phyloP scores from a whole-genome alignment of 768 basidiomycete species.

The Collybia nuda region DNA sequence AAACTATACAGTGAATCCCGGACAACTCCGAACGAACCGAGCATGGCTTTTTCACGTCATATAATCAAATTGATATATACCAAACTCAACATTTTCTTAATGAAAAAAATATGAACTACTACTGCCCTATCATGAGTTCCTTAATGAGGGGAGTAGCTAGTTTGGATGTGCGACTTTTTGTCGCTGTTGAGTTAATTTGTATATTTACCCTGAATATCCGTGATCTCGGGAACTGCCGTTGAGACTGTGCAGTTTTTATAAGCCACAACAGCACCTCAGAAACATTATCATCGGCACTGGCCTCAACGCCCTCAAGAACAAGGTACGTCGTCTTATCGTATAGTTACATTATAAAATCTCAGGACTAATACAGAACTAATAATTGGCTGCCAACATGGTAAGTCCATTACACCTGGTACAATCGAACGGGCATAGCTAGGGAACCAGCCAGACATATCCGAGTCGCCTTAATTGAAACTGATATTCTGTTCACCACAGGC shows the following conservation, averaged over 20 bases:
- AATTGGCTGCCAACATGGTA: slow-evolving; percentile 15
- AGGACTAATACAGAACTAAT: not conserved
- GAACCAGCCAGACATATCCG: not conserved
- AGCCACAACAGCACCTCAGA: slow-evolving; percentile 30
- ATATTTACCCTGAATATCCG: no score
- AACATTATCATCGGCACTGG: slow-evolving; percentile 31
- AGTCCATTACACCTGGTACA: not conserved
- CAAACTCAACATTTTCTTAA: no score
- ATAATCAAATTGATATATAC: no score
- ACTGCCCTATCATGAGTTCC: no score
- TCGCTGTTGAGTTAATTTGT: no score
- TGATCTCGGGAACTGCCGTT: slow-evolving; percentile 41
- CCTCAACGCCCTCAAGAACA: slow-evolving; percentile 42
- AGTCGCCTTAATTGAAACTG: slow-evolving; percentile 1
- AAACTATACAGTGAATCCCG: slow-evolving; percentile 43
- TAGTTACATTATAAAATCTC: not conserved
- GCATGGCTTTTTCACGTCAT: no score
- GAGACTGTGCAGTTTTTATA: slow-evolving; percentile 38
- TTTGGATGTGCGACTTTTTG: no score
- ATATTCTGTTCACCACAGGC: slow-evolving; percentile 43
- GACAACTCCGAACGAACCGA: slow-evolving; percentile 22
- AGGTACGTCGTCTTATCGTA: slow-evolving; percentile 3
- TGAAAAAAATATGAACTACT: no score
- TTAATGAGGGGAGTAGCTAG: no score
- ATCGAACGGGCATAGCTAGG: not conserved